Percentiles rank a stretch among this genome's conserved stretches.
Evolutionary conservation across 108 stramenopile genomes (phyloP).

Genomic region (Cyclotella choctawhatcheeana): DNA sequence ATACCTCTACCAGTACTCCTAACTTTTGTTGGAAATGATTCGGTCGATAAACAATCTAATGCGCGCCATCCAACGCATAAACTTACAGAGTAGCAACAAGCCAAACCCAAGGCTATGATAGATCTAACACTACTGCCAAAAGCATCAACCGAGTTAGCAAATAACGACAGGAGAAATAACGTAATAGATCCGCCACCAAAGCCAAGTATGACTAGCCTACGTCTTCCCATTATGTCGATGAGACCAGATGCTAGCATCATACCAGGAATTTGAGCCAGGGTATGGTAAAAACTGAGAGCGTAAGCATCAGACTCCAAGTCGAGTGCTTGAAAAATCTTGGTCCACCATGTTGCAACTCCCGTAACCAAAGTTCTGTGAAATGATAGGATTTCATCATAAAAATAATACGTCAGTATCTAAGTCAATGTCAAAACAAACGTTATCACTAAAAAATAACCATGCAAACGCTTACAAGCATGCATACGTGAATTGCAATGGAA

Average conservation of each 20-base stretch:
- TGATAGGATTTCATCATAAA: no score
- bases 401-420: no score
- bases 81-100: constrained; percentile 29
- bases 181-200: constrained; percentile 18
- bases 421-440: no score
- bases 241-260: constrained; percentile 40
- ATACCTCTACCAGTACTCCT: constrained; percentile 49
- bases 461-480: constrained; percentile 31
- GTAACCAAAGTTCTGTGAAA: no score
- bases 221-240: constrained; percentile 41
- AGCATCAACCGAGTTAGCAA: constrained; percentile 6
- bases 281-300: constrained; percentile 39
- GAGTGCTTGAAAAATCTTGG: constrained; percentile 43
- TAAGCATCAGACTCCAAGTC: constrained; percentile 22
- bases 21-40: constrained; percentile 50
- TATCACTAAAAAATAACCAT: background rate
- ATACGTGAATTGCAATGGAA: constrained; percentile 45
- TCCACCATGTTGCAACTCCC: constrained; percentile 48
- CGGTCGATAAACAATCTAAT: constrained; percentile 38
- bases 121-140: constrained; percentile 4
- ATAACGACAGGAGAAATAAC: constrained; percentile 14
- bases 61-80: constrained; percentile 39
- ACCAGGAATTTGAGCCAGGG: constrained; percentile 47
- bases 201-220: constrained; percentile 31
- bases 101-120: constrained; percentile 21